Conservation (phyloP, 352 stramenopile genomes). For the Phytophthora melonis region DNA sequence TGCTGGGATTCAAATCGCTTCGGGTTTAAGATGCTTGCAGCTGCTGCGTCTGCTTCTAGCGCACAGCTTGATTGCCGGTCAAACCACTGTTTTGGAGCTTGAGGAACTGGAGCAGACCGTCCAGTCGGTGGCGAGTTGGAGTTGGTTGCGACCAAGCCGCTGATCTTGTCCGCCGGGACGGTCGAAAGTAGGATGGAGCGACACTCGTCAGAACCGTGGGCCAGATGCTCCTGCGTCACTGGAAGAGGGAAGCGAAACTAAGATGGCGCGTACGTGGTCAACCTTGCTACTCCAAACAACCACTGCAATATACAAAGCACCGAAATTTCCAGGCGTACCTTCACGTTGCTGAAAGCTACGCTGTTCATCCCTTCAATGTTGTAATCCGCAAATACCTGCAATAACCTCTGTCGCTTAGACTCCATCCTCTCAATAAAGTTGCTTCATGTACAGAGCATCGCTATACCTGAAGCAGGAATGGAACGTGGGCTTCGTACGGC, state of each 20-base stretch:
- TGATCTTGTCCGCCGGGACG: conserved; percentile 44
- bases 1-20: conserved; percentile 56
- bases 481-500: conserved; percentile 90
- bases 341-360: conserved; percentile 75
- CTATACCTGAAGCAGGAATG: conserved; percentile 86
- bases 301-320: not conserved
- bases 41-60: conserved; percentile 77
- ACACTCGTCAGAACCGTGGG: conserved; percentile 24
- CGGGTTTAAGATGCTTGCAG: conserved; percentile 76
- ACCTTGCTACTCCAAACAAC: conserved; percentile 1
- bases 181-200: conserved; percentile 50
- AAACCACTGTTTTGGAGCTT: conserved; percentile 57
- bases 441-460: not conserved
- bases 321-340: conserved; percentile 39
- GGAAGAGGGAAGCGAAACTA: conserved; percentile 81
- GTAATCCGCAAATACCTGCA: conserved; percentile 91
- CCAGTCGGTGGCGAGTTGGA: conserved; percentile 30
- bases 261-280: conserved; percentile 9
- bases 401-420: not conserved
- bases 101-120: conserved; percentile 44
- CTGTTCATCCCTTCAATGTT: conserved; percentile 94
- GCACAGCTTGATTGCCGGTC: conserved; percentile 76
- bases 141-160: conserved; percentile 35
- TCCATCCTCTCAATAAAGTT: not conserved
- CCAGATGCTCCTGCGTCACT: conserved; percentile 60